Conservation (phyloP, 257 asterid species). For the Solanum sejunctum region DNA sequence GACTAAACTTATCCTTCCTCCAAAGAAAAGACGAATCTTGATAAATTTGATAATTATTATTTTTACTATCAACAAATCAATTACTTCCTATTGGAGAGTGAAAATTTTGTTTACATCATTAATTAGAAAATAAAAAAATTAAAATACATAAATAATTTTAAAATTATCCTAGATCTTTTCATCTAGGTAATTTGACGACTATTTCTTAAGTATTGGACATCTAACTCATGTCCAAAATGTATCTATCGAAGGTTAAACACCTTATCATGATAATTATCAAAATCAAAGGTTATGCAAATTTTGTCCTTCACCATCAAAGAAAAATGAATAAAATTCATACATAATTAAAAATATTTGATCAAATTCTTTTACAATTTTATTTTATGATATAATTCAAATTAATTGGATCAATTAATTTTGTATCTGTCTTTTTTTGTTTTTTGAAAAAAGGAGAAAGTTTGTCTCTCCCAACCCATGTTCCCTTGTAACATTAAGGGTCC, state of each 20-base stretch:
- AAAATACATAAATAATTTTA: not conserved
- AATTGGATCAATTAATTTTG: not conserved
- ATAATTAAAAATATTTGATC: not conserved
- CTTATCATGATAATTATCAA: not conserved
- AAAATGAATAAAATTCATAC: not conserved
- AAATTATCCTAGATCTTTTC: not conserved
- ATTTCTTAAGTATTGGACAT: not conserved
- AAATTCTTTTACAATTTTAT: no score
- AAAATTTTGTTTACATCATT: not conserved
- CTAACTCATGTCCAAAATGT: not conserved
- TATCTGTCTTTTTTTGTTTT: no score
- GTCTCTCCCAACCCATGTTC: not conserved
- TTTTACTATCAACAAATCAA: not conserved
- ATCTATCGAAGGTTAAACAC: not conserved
- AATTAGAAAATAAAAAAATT: not conserved
- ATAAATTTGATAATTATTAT: no score
- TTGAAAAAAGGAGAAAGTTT: not conserved
- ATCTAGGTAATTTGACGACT: not conserved
- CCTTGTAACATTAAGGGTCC: not conserved
- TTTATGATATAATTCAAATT: not conserved
- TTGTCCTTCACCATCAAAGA: not conserved
- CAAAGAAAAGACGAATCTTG: no score
- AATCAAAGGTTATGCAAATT: not conserved
- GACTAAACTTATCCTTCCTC: no score
- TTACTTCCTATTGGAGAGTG: not conserved